Conservation (phyloP, 495 filamentous ascomycete species). For the Cryomyces minteri region DNA sequence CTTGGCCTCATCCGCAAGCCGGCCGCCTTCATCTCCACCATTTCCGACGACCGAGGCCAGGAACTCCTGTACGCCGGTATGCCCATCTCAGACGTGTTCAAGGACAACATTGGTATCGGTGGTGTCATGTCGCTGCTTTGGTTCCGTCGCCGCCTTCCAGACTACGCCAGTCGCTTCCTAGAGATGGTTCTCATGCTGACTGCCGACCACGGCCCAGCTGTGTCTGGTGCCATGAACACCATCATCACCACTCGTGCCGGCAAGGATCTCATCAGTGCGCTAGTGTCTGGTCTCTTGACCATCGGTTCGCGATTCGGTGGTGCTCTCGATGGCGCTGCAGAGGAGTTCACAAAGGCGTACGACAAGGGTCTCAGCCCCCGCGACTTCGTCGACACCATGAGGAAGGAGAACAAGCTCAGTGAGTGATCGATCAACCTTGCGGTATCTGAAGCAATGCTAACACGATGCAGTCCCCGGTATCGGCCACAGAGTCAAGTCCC, state of each 20-base stretch:
- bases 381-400: slow-evolving; percentile 97
- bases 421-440: slow-evolving; percentile 16
- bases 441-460: slow-evolving; percentile 15
- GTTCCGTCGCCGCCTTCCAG: slow-evolving; percentile 96
- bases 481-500: slow-evolving; percentile 96
- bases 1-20: slow-evolving; percentile 98
- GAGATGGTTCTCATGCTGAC: slow-evolving; percentile 99
- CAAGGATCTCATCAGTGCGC: slow-evolving; percentile 90
- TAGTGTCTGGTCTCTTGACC: slow-evolving; percentile 91
- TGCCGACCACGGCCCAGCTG: slow-evolving; percentile 95
- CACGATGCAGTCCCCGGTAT: slow-evolving; percentile 64
- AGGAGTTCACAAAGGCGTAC: slow-evolving; percentile 95
- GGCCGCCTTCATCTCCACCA: slow-evolving; percentile 98
- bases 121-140: slow-evolving; percentile 99
- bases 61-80: slow-evolving; percentile 97
- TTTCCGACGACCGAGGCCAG: slow-evolving; percentile 98
- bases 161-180: slow-evolving; percentile 94
- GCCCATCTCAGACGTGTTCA: slow-evolving; percentile 99
- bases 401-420: slow-evolving; percentile 99
- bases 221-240: slow-evolving; percentile 99
- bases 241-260: slow-evolving; percentile 98
- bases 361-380: slow-evolving; percentile 96
- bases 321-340: slow-evolving; percentile 91
- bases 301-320: slow-evolving; percentile 97
- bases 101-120: slow-evolving; percentile 93